Percentiles rank a stretch among this genome's conserved stretches.
phyloP scores from a whole-genome alignment of 2,329 filamentous ascomycete genomes.

The Mollisiaceae sp. region DNA sequence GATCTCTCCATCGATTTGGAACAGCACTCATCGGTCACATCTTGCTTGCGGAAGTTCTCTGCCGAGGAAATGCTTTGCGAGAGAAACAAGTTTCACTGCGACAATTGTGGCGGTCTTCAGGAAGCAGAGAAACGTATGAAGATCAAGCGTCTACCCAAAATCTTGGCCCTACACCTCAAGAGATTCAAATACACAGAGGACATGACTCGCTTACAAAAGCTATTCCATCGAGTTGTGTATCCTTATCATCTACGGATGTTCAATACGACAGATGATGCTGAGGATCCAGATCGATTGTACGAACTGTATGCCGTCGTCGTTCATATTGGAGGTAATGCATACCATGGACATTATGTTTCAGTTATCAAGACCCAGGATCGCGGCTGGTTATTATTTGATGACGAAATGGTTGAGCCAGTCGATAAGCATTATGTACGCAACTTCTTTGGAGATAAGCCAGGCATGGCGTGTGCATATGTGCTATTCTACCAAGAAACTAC shows the following conservation, averaged over 20 bases:
- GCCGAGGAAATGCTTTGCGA: slow-evolving; percentile 99
- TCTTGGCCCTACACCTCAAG: slow-evolving; percentile 91
- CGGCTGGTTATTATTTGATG: slow-evolving; percentile 95
- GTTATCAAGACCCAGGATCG: slow-evolving; percentile 97
- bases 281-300: slow-evolving; percentile 91
- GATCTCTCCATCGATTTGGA: slow-evolving; percentile 96
- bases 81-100: slow-evolving; percentile 98
- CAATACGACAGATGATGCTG: slow-evolving; percentile 94
- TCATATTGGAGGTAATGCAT: slow-evolving; percentile 94
- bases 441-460: slow-evolving; percentile 93
- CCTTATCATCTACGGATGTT: slow-evolving; percentile 96
- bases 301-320: slow-evolving; percentile 97
- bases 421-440: slow-evolving; percentile 95
- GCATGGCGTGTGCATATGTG: slow-evolving; percentile 93
- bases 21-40: slow-evolving; percentile 93
- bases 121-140: slow-evolving; percentile 99
- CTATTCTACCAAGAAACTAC: slow-evolving; percentile 96
- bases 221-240: slow-evolving; percentile 96
- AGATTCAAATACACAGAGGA: slow-evolving; percentile 99
- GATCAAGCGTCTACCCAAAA: slow-evolving; percentile 90
- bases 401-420: slow-evolving; percentile 98
- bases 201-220: slow-evolving; percentile 88
- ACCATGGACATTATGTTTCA: slow-evolving; percentile 96
- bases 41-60: slow-evolving; percentile 93
- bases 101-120: slow-evolving; percentile 93